Evolutionary conservation across 345 rosid genomes (phyloP).

Genomic region (Syzygium aqueum): DNA sequence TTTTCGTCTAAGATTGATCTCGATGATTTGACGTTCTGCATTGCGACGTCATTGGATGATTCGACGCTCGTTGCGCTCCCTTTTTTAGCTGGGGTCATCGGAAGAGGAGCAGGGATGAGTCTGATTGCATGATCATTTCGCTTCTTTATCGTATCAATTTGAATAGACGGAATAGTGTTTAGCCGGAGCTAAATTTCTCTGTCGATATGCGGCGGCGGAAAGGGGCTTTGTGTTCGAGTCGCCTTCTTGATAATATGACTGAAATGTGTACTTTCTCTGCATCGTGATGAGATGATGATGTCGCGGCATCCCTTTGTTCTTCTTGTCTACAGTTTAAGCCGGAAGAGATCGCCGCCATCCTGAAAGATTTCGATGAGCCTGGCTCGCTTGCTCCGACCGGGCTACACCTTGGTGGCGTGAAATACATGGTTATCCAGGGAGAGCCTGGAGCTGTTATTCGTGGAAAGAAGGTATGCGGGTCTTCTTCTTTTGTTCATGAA

Average conservation of each 20-base stretch:
- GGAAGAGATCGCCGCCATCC: constrained; percentile 38
- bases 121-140: not conserved
- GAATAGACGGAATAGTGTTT: not conserved
- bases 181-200: not conserved
- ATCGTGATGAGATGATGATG: not conserved
- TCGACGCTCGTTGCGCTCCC: not conserved
- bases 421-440: constrained; percentile 54
- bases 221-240: not conserved
- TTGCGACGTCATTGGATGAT: not conserved
- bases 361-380: constrained; percentile 61
- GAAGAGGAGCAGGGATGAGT: not conserved
- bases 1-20: not conserved
- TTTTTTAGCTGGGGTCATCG: not conserved
- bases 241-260: not conserved
- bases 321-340: constrained; percentile 36
- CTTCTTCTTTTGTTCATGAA: not conserved
- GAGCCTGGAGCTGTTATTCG: constrained; percentile 66
- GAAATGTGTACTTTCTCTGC: not conserved
- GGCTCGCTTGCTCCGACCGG: constrained; percentile 72
- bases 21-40: not conserved
- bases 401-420: constrained; percentile 37
- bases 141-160: not conserved
- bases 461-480: constrained; percentile 53
- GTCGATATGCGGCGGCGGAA: not conserved
- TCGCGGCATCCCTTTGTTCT: not conserved